Evolutionary conservation across 2,329 filamentous ascomycete genomes (phyloP), one percentile per base, ranked within the genome.

Genomic region (Cladophialophora psammophila): DNA sequence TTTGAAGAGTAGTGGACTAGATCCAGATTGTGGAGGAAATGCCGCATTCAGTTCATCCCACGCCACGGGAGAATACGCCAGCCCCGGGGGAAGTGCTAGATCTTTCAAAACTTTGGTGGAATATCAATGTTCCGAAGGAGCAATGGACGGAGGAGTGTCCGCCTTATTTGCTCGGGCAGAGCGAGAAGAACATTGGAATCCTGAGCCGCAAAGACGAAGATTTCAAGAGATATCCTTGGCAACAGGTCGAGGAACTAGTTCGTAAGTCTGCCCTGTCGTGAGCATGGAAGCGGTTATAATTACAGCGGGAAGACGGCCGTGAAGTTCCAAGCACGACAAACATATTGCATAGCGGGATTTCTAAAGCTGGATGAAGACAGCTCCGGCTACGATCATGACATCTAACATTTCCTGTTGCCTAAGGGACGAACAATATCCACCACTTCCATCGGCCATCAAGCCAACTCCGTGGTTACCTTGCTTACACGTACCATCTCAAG

Each of bases 361-460:
- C 1, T 42, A n/a, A 42, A 42, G 5, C 40, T 42, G 40, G 40
- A 50, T 26, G 45, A 20, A 50, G 18, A 20, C 45, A 50, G 26
- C 6, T 5, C 20, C n/a, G 26, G 9, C 8, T 50, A 26, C 45
- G 20, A 50, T 8, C 10, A 50, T 50, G 45, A 12, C 10, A 26
- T 26, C 52, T 55, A 12, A 55, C 31, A 34, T 48, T 45, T 20
- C 20, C 15, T 36, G n/a, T 63, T 65, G 55, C 60, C 38, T 50
- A 66, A 86, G 85, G 74, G 15, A 81, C 81, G 54, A 94, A 96
- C 80, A 85, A 85, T 8, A 88, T 97, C 54, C 89, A 92, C 74
- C 81, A 82, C 12, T 96, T 98, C 78, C 89, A 91, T 74, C 88
- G 94, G 20, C 79, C 88, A 1, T 93, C 94, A 0, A 91, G 88